Base-by-base conservation (phyloP, 352 stramenopile species). In the Peronospora belbahrii region DNA sequence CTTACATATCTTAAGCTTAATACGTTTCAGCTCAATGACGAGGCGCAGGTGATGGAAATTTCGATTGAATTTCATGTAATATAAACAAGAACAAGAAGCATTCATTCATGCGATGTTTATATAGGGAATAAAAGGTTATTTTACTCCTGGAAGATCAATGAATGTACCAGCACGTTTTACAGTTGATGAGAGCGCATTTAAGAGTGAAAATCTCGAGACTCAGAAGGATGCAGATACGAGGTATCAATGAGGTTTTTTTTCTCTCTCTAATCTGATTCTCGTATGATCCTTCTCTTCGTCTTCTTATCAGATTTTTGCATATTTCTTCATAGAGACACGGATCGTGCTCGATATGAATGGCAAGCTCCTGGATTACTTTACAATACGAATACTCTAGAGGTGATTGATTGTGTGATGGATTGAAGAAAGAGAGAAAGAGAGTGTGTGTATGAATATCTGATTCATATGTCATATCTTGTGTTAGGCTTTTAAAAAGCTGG, bases 351-450 rank as follows among this genome's bases (percentile, higher is more conserved):
- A 2, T 88, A 90, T 51, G 79, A 94, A 47, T 95, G 78, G 81
- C 59, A 62, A 42, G 75, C 76, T 3, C 70, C 70, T 6, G 85
- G 85, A 13, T 28, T 74, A 17, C 54, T 95, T 0, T 56, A 73
- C 49, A 94, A 94, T 50, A 88, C 79, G 10, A 95, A 96, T 50
- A 95, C 86, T 15, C 51, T 94, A 4, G 81, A 96, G 62, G 78
- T 90, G 13, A 42, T 2, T n/a, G n/a, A 10, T 35, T 4, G 17
- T 10, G 19, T n/a, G 15, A 9, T 19, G 27, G 9, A 19, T 4
- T 6, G 36, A 20, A 32, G 18, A 22, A 18, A 30, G 8, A n/a
- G n/a, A n/a, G n/a, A n/a, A n/a, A n/a, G n/a, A n/a, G n/a, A n/a
- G 14, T 27, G 20, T 42, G 13, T n/a, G 3, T 40, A 27, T 24